Evolutionary conservation across 176 grass and related monocot species (phyloP).

Genomic region (Tillandsia fasciculata): DNA sequence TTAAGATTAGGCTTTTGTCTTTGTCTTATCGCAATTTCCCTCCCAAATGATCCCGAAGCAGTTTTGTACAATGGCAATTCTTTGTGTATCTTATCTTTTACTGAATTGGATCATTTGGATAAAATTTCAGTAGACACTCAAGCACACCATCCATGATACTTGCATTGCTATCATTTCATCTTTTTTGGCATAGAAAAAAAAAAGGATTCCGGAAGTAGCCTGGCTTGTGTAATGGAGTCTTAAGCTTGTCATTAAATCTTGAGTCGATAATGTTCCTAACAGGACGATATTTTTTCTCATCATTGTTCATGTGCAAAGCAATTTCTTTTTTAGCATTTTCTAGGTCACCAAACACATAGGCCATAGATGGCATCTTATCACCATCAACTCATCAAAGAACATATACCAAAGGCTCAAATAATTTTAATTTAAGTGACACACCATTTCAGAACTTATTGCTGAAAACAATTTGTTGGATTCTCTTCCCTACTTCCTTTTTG

Average conservation of each 20-base stretch:
- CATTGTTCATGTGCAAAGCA: background rate
- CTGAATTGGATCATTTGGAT: no score
- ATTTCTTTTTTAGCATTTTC: slow-evolving; percentile 8
- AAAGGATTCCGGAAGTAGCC: no score
- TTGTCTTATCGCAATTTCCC: background rate
- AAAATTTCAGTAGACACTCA: no score
- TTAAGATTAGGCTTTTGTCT: background rate
- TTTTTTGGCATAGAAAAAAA: no score
- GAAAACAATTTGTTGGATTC: background rate
- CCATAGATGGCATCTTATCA: slow-evolving; percentile 4
- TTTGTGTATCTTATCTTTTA: no score
- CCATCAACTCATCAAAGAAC: slow-evolving; percentile 19
- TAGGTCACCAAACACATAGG: slow-evolving; percentile 15
- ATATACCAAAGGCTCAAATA: slow-evolving; percentile 4
- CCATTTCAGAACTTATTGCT: slow-evolving; percentile 6
- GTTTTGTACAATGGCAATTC: background rate
- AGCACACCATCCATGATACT: no score
- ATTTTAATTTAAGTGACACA: background rate
- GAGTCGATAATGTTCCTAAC: background rate
- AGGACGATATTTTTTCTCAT: background rate
- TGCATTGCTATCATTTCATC: no score
- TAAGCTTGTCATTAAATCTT: background rate
- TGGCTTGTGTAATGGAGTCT: no score
- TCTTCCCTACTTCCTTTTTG: slow-evolving; percentile 1
- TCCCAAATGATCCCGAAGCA: background rate